Percentiles rank a stretch among this genome's conserved stretches.
phyloP scores from a whole-genome alignment of 352 stramenopile species.

The Discostella stelligera region DNA sequence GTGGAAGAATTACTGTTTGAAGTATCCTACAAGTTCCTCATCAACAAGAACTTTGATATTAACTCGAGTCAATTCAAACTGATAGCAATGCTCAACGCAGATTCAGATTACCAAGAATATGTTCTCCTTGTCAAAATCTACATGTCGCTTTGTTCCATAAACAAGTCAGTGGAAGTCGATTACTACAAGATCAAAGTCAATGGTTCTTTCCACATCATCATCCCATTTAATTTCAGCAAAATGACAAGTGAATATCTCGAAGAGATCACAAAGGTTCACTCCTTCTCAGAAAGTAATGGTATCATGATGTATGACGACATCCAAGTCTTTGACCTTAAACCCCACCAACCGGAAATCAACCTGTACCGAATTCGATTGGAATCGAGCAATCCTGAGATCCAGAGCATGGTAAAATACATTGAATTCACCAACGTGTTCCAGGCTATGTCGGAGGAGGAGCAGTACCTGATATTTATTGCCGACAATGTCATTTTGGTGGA shows the following conservation, averaged over 20 bases:
- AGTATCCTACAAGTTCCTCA: conserved; percentile 67
- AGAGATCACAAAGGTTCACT: conserved; percentile 56
- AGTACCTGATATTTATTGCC: conserved; percentile 68
- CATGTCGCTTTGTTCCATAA: conserved; percentile 69
- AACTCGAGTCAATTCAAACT: conserved; percentile 58
- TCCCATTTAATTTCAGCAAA: conserved; percentile 66
- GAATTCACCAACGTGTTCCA: conserved; percentile 68
- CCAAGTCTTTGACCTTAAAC: conserved; percentile 59
- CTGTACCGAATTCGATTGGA: conserved; percentile 59
- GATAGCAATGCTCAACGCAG: conserved; percentile 63
- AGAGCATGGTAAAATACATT: conserved; percentile 71
- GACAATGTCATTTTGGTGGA: conserved; percentile 63
- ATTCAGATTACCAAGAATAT: conserved; percentile 66
- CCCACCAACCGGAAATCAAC: conserved; percentile 65
- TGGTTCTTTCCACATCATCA: conserved; percentile 61
- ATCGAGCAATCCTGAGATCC: conserved; percentile 39
- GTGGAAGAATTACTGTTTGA: conserved; percentile 72
- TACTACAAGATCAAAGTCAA: conserved; percentile 70
- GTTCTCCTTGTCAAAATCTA: conserved; percentile 71
- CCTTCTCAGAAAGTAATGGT: conserved; percentile 60
- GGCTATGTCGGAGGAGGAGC: conserved; percentile 43
- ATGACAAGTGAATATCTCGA: conserved; percentile 63
- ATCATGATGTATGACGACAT: conserved; percentile 71
- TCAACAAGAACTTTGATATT: conserved; percentile 66
- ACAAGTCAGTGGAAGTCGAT: conserved; percentile 69